Evolutionary conservation across 352 stramenopile species (phyloP).

Genomic region (Aphanomyces invadans): DNA sequence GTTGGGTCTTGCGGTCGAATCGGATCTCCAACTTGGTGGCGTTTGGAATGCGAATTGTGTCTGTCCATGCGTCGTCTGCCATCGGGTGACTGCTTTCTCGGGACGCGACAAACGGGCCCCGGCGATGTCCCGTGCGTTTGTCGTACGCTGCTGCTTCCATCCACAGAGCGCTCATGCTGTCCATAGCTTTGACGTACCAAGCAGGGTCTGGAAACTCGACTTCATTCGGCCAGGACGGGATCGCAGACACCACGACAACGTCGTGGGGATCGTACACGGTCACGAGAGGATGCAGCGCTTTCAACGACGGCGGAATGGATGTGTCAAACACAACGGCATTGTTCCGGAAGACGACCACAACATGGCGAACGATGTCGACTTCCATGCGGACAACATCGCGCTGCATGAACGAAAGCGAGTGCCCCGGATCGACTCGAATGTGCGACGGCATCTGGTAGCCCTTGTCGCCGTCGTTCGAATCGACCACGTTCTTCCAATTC

Average conservation of each 20-base stretch:
- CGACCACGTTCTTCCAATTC: background rate
- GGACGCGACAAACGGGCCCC: slow-evolving; percentile 30
- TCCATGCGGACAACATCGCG: background rate
- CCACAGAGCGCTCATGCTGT: slow-evolving; percentile 46
- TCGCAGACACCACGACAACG: background rate
- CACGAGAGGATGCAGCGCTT: background rate
- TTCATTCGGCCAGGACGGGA: background rate
- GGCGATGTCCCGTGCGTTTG: background rate
- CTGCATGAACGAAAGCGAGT: background rate
- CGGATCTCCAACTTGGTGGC: slow-evolving; percentile 59
- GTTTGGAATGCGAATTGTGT: slow-evolving; percentile 36
- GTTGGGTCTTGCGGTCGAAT: slow-evolving; percentile 51
- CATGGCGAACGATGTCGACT: slow-evolving; percentile 29
- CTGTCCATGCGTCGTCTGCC: background rate
- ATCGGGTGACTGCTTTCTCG: slow-evolving; percentile 52
- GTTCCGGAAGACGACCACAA: slow-evolving; percentile 13
- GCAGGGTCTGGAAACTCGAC: background rate
- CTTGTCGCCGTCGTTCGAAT: no score
- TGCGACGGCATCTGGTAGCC: no score
- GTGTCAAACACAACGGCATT: background rate
- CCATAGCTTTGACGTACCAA: slow-evolving; percentile 36
- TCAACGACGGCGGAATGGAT: background rate
- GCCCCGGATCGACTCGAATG: background rate
- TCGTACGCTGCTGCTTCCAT: slow-evolving; percentile 27
- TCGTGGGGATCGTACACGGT: background rate